Base-by-base conservation (phyloP, 257 asterid genomes). In the Paulownia fortunei region DNA sequence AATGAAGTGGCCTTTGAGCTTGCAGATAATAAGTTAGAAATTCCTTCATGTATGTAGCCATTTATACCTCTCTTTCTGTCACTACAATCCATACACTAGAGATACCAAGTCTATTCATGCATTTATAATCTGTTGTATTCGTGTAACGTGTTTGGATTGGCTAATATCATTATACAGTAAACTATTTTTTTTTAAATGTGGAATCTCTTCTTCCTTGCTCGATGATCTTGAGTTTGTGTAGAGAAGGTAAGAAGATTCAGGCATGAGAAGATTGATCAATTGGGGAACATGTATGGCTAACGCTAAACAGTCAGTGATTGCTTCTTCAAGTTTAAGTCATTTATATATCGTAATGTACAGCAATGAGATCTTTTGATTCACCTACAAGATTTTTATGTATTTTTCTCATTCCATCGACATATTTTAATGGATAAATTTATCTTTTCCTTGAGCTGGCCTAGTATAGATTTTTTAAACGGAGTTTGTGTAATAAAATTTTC, bases 311-410 rank as follows among this genome's bases (percentile, higher is more conserved):
- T n/a, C 18, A n/a, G n/a, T 16, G 23, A 23, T 46, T 74, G 4
- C 21, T 51, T 34, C 47, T 60, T 59, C 67, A 11, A 27, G 16
- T 44, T 26, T 74, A 55, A 41, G 61, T 58, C 11, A 44, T 16
- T 9, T 74, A 27, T 32, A 26, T 6, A 19, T 58, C 27, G 54
- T 3, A 7, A 42, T 51, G 15, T 39, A 32, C 24, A 47, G 41
- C 42, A 44, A 74, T 18, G 24, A 30, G 65, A 23, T 76, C 13
- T 49, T 65, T 5, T 42, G 12, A 59, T 59, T 74, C 59, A 69
- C 19, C 19, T 26, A 39, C 42, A 32, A 49, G 5, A 58, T 8
- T 21, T 49, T 64, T 10, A 36, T 72, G 46, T 49, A 21, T 41
- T 34, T 41, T 62, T 63, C 26, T 62, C 52, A 47, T 52, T 72